Evolutionary conservation across 495 filamentous ascomycete species (phyloP).

Genomic region (Penicillium waksmanii): DNA sequence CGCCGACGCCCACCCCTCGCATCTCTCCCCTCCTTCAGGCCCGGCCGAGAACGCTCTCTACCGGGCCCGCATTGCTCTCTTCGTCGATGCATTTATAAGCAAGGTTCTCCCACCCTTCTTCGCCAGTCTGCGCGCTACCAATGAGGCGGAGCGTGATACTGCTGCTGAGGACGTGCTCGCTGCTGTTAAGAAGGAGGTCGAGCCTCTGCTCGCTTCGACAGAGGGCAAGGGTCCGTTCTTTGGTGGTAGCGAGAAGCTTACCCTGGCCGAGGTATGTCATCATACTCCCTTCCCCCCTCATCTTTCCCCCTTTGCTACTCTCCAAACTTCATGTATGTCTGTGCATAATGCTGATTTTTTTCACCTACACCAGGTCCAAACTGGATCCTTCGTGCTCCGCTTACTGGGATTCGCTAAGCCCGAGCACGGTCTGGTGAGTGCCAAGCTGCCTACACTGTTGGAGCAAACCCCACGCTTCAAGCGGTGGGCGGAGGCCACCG

Average conservation of each 20-base stretch:
- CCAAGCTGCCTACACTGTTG: slow-evolving; percentile 49
- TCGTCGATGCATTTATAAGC: slow-evolving; percentile 72
- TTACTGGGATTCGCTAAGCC: slow-evolving; percentile 54
- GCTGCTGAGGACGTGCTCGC: slow-evolving; percentile 45
- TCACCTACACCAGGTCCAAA: slow-evolving; percentile 52
- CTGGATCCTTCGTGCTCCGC: slow-evolving; percentile 69
- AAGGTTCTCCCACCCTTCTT: slow-evolving; percentile 60
- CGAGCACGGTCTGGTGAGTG: slow-evolving; percentile 53
- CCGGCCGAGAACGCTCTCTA: slow-evolving; percentile 49
- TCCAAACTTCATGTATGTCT: too few relatives aligned
- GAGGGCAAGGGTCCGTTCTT: slow-evolving; percentile 74
- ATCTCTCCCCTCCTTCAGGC: slow-evolving; percentile 45
- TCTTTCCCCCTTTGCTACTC: too few relatives aligned
- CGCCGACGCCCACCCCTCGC: slow-evolving; percentile 58
- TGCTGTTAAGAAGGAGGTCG: slow-evolving; percentile 70
- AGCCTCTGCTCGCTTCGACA: slow-evolving; percentile 59
- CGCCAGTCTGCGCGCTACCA: slow-evolving; percentile 42
- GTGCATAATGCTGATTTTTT: too few relatives aligned
- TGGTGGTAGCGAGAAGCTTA: slow-evolving; percentile 74
- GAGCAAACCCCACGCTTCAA: slow-evolving; percentile 65
- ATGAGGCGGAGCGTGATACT: slow-evolving; percentile 42
- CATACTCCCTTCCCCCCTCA: not conserved
- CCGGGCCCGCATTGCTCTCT: slow-evolving; percentile 74
- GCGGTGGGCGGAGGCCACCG: slow-evolving; percentile 67
- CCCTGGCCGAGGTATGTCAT: slow-evolving; percentile 73